These are phyloP conservation scores for Pezicula carpinea DNA, from an alignment of 2,329 filamentous ascomycete genomes.

Conservation along the genomic window DNA sequence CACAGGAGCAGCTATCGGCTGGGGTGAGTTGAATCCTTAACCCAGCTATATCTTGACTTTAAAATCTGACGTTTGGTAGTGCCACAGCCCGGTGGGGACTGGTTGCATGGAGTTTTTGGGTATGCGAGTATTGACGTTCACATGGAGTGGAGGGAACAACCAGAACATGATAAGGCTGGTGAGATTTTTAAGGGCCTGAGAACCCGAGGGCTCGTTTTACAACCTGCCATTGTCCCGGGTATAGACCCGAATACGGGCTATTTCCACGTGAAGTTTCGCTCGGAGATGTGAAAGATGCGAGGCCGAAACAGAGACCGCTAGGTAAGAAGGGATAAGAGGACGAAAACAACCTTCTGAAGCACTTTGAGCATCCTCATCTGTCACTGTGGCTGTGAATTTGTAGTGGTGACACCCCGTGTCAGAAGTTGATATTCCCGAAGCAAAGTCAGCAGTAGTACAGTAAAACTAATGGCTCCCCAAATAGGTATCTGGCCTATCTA, in stretches of 20 bases:
- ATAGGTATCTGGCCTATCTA: no score
- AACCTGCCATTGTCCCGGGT: neutral
- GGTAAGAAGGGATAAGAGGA: no score
- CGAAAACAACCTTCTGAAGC: no score
- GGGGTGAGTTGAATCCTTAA: neutral
- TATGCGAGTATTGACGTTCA: conserved; percentile 6
- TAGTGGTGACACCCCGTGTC: no score
- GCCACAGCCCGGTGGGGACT: neutral
- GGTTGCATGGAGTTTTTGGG: conserved; percentile 1
- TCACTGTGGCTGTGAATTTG: no score
- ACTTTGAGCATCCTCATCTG: no score
- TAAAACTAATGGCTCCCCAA: no score
- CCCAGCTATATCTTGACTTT: neutral
- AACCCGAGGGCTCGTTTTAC: neutral
- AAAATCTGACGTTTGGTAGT: conserved; percentile 1
- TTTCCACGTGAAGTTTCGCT: conserved; percentile 5
- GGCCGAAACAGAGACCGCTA: no score
- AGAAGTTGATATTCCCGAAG: no score
- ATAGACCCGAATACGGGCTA: conserved; percentile 1
- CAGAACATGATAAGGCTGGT: neutral
- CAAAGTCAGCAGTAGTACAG: no score
- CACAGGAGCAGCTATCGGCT: neutral
- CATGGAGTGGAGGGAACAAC: conserved; percentile 7
- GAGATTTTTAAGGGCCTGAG: no score
- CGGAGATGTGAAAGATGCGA: no score